These are phyloP conservation scores for Cinchona pubescens DNA, from an alignment of 257 asterid species.

Conservation along the genomic window DNA sequence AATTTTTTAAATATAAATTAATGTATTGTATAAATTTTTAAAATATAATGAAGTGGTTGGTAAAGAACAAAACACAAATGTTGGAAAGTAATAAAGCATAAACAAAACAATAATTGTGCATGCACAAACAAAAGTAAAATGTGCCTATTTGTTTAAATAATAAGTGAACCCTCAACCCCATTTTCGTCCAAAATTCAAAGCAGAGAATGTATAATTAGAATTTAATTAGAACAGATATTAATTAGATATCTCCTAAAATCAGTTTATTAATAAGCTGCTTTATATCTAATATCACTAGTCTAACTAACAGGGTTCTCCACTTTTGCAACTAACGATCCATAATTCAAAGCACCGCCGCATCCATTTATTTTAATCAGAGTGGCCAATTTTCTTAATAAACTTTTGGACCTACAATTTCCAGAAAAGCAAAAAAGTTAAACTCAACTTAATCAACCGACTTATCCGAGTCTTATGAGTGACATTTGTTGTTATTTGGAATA, in stretches of 20 bases:
- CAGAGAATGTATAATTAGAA: no score
- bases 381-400: not conserved
- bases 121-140: no score
- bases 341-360: constrained; percentile 15
- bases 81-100: not conserved
- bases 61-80: not conserved
- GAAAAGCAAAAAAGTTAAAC: not conserved
- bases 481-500: not conserved
- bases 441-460: constrained; percentile 4
- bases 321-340: not conserved
- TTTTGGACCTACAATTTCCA: not conserved
- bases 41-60: no score
- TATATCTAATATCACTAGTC: no score
- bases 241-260: not conserved
- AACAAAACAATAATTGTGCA: not conserved
- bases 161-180: no score
- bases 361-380: not conserved
- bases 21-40: no score
- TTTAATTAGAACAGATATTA: no score
- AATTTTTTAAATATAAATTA: no score
- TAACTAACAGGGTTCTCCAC: not conserved
- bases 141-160: no score
- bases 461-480: not conserved
- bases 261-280: no score
- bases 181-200: no score